Base-by-base conservation (phyloP, 371 early-diverging fungal species). In the Mucor plumbeus region DNA sequence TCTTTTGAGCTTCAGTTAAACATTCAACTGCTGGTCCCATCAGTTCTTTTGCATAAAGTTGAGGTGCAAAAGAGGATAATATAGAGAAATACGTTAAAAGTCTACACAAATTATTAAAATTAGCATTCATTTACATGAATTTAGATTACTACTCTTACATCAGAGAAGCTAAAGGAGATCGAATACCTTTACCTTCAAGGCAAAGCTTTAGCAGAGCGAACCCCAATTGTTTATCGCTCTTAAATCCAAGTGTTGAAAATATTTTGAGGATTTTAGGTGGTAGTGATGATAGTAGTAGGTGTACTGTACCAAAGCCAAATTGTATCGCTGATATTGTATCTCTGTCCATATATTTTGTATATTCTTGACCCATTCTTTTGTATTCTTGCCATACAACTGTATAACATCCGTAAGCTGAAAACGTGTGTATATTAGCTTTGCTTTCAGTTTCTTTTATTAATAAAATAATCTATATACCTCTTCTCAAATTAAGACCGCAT, bases 141-240 rank as follows among this genome's bases (percentile, higher is more conserved):
- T 21, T 26, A 0, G 9, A 10, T 11, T n/a, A 1, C 3, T 5
- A 14, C 26, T 11, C 53, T 75, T 78, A 82, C 82, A 84, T 76
- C 17, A 87, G 64, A 0, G 83, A 82, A 1, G 84, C 84, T 21
- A 86, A 64, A 0, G 86, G 80, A 0, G 88, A 78, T 17, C 83
- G 76, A 19, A 84, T 73, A 3, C 86, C 81, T 56, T 78, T 68
- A 17, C 79, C 75, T n/a, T 78, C 76, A 39, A 87, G 65, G 50
- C 80, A 77, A 33, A 78, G 72, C 38, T 83, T 78, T n/a, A 86
- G 64, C n/a, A 86, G 59, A 4, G 79, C 81, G 47, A 87, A 77
- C 4, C 88, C 88, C 39, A 85, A 71, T 7, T 78, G 74, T 68
- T 76, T 78, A 69, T 87, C 83, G 11, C 81, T 80, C 54, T 76